Percentiles rank a stretch among this genome's conserved stretches.
Evolutionary conservation across 2,329 filamentous ascomycete species (phyloP).

Genomic region (Geosmithia morbida): DNA sequence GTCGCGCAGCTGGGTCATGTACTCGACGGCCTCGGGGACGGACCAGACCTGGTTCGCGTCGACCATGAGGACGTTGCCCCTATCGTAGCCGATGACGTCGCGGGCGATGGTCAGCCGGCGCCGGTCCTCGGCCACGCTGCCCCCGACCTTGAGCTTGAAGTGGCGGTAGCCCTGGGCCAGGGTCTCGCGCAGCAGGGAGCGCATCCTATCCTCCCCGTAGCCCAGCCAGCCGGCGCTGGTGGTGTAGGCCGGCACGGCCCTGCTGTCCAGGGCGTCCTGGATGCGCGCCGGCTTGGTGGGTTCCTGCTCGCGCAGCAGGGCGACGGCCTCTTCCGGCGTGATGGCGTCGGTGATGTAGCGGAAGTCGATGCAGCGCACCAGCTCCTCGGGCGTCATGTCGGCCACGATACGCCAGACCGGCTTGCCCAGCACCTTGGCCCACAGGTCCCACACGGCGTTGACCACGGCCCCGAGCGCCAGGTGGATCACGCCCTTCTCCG

Average conservation of each 20-base stretch:
- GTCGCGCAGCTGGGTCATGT: slow-evolving; percentile 69
- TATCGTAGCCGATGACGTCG: slow-evolving; percentile 68
- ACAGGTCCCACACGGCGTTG: slow-evolving; percentile 91
- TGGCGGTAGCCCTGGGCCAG: slow-evolving; percentile 64
- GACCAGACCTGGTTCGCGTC: slow-evolving; percentile 92
- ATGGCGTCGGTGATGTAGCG: slow-evolving; percentile 90
- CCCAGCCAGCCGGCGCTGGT: slow-evolving; percentile 88
- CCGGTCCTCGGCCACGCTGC: slow-evolving; percentile 56
- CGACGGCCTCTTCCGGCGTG: slow-evolving; percentile 69
- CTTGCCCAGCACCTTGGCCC: slow-evolving; percentile 75
- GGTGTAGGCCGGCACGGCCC: slow-evolving; percentile 80
- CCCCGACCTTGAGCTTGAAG: slow-evolving; percentile 87
- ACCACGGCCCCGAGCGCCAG: slow-evolving; percentile 79
- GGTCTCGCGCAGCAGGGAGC: slow-evolving; percentile 56
- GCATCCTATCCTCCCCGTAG: slow-evolving; percentile 81
- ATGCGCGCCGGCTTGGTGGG: slow-evolving; percentile 56
- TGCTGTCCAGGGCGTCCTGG: slow-evolving; percentile 55
- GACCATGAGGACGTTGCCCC: slow-evolving; percentile 77
- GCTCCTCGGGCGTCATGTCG: slow-evolving; percentile 79
- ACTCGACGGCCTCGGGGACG: slow-evolving; percentile 74
- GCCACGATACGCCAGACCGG: slow-evolving; percentile 84
- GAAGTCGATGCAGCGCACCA: slow-evolving; percentile 84
- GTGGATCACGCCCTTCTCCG: slow-evolving; percentile 89
- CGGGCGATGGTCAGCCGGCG: slow-evolving; percentile 59
- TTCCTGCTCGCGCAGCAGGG: slow-evolving; percentile 52